Conservation (phyloP, 257 asterid species). For the Solanum bulbocastanum region DNA sequence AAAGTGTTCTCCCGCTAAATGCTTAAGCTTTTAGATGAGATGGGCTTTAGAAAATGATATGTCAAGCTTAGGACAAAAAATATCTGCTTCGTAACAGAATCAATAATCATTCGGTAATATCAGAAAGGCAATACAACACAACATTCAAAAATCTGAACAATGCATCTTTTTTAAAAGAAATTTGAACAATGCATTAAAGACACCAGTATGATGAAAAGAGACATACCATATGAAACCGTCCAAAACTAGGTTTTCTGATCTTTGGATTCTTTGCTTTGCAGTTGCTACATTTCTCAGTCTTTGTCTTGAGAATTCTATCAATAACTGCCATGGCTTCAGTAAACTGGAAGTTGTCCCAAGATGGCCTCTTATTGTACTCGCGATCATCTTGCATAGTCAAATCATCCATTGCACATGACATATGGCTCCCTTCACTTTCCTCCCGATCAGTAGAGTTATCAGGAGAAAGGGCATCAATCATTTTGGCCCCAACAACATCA, state of each 20-base stretch:
- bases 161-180: background rate
- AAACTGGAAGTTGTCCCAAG: constrained; percentile 68
- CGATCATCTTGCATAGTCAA: constrained; percentile 18
- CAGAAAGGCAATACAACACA: background rate
- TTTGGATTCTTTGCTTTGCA: constrained; percentile 48
- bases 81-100: background rate
- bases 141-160: background rate
- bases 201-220: background rate
- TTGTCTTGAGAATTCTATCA: constrained; percentile 47
- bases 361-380: constrained; percentile 16
- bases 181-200: background rate
- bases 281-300: constrained; percentile 26
- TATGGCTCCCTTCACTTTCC: constrained; percentile 56
- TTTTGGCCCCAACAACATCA: constrained; percentile 62
- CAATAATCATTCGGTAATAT: background rate
- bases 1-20: background rate
- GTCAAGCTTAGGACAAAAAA: background rate
- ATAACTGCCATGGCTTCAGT: constrained; percentile 63
- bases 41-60: background rate
- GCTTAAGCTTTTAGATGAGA: background rate
- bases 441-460: constrained; percentile 19
- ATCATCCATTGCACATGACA: constrained; percentile 29
- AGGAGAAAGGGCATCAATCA: constrained; percentile 6
- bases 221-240: constrained; percentile 82
- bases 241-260: constrained; percentile 70